Evolutionary conservation across 371 early-diverging fungal genomes (phyloP), one percentile per base, ranked within the genome.

Genomic region (Mortierella sp.): DNA sequence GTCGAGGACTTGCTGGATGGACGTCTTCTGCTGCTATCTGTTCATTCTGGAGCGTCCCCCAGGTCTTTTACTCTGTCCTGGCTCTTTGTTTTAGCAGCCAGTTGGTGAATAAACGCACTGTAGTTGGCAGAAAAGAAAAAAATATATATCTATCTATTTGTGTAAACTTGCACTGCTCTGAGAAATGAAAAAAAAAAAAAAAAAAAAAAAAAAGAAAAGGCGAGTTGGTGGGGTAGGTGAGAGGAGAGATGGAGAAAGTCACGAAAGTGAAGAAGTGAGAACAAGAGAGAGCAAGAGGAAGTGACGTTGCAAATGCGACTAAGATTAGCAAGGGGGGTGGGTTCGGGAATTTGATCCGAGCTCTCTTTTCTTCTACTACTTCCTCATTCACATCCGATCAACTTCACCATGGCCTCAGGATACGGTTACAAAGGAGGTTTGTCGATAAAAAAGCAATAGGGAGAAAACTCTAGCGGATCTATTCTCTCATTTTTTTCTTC

Each of bases 341-440:
- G 30, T n/a, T 30, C 15, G 2, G 44, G 16, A 28, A 29, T 18
- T 60, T 44, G 47, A 25, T 48, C 44, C 37, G 53, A 50, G 15
- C 45, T 45, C 56, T 57, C 57, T 55, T 65, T 58, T 43, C 44
- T 53, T 66, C 58, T 53, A 45, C 48, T 18, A 56, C 52, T n/a
- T 44, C 29, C 59, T 56, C 44, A 21, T 45, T 29, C 25, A 25
- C 12, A 19, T 52, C 37, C 52, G 50, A 30, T 57, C 55, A 37
- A 52, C 51, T n/a, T 62, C 61, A 70, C 48, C 43, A 84, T 84
- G 84, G 82, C 84, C 55, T 85, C 85, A 28, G 85, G 85, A 69
- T 85, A 79, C 74, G 83, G 85, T 75, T 76, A 73, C 70, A 63
- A 72, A 70, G 85, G 84, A 51, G 82, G 84, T 84, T 47, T 21